These are phyloP conservation scores for Talaromyces sp. DNA, from an alignment of 2,329 filamentous ascomycete species.

Conservation along the genomic window DNA sequence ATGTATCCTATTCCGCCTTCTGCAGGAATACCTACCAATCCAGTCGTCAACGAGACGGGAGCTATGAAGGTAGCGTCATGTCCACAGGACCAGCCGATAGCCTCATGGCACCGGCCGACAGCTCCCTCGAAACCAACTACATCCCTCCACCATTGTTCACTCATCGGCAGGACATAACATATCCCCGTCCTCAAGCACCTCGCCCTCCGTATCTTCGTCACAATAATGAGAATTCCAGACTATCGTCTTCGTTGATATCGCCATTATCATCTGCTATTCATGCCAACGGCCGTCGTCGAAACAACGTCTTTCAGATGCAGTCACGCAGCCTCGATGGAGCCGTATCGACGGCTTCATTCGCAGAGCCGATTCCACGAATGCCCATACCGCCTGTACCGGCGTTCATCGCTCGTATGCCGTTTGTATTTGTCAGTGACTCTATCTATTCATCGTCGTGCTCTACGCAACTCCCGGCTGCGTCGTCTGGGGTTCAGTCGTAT, in stretches of 20 bases:
- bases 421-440: conserved; percentile 22
- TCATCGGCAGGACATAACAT: background rate
- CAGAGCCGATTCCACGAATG: conserved; percentile 5
- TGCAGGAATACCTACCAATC: background rate
- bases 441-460: conserved; percentile 22
- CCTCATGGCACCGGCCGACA: conserved; percentile 7
- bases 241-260: background rate
- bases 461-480: conserved; percentile 15
- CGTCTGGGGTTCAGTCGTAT: conserved; percentile 14
- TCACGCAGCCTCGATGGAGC: conserved; percentile 7
- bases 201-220: conserved; percentile 10
- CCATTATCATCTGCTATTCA: background rate
- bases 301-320: background rate
- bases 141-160: conserved; percentile 6
- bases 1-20: background rate
- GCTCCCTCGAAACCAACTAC: conserved; percentile 13
- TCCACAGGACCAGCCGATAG: conserved; percentile 11
- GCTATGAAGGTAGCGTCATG: background rate
- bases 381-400: conserved; percentile 6
- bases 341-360: background rate
- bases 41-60: conserved; percentile 3
- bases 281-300: background rate
- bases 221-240: conserved; percentile 6
- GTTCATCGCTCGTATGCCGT: conserved; percentile 13
- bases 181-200: conserved; percentile 12